Percentiles rank a stretch among this genome's conserved stretches.
Evolutionary conservation across 2,329 filamentous ascomycete genomes (phyloP).

Genomic region (Amauroascus niger): DNA sequence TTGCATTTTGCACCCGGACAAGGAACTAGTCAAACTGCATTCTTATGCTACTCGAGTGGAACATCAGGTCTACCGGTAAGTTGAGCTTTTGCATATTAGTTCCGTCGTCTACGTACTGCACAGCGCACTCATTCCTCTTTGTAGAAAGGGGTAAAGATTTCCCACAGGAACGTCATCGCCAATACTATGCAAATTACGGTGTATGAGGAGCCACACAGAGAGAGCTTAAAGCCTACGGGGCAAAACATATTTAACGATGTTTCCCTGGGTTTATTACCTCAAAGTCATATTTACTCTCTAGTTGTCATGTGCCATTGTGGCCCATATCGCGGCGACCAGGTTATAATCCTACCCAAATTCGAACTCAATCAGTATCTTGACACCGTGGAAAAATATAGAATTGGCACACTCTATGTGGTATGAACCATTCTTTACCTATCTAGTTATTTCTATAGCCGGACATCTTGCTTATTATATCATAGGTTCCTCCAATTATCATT

Average conservation of each 20-base stretch:
- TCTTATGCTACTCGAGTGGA: conserved; percentile 70
- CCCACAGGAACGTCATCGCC: conserved; percentile 67
- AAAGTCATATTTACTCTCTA: conserved; percentile 73
- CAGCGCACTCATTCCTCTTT: neutral
- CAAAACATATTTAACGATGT: conserved; percentile 45
- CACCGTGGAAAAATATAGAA: conserved; percentile 59
- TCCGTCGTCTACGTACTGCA: too few relatives aligned
- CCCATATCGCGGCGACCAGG: conserved; percentile 61
- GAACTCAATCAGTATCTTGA: conserved; percentile 57
- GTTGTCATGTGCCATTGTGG: conserved; percentile 58
- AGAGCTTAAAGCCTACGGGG: conserved; percentile 23
- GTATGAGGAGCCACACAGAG: conserved; percentile 39
- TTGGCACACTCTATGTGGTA: conserved; percentile 58
- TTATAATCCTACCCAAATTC: conserved; percentile 63
- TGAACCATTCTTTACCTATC: conserved; percentile 20
- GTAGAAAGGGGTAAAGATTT: conserved; percentile 76
- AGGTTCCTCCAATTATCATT: conserved; percentile 76
- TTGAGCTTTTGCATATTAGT: conserved; percentile 5
- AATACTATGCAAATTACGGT: conserved; percentile 57
- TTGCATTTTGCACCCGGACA: conserved; percentile 36
- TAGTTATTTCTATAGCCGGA: neutral
- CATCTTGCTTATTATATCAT: neutral
- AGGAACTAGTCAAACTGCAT: conserved; percentile 54
- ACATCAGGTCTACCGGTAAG: conserved; percentile 66
- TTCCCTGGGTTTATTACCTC: conserved; percentile 60